Base-by-base conservation (phyloP, 208 protist genomes). In the Crithidia bombi region DNA sequence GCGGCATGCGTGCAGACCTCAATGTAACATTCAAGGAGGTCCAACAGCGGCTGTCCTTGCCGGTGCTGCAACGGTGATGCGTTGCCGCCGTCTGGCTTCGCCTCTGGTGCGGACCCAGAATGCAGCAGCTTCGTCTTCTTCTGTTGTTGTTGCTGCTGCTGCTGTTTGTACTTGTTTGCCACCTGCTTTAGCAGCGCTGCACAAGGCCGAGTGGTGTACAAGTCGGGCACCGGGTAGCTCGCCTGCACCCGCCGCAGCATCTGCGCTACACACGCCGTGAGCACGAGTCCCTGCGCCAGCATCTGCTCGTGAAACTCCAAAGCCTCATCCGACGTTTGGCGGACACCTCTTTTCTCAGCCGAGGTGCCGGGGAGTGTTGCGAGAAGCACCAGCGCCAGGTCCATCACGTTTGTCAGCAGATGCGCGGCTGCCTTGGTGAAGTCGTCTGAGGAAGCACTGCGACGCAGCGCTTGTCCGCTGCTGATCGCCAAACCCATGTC, bases 391-490 rank as follows among this genome's bases (percentile, higher is more conserved):
- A 80, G 51, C 5, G 65, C 30, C 4, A 80, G 54, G 47, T 72
- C 65, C 2, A 65, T 30, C 58, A 65, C 51, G 41, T 59, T 80
- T 25, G 56, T 64, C 3, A 80, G 77, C 5, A 89, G 73, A 56
- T 90, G 83, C 11, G 75, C 78, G n/a, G 76, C 41, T 5, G 87
- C 83, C 46, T 84, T 82, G 0, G 81, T 90, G 21, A 86, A 82
- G 23, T 65, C 57, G 5, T 75, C 68, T 5, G 70, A 74, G 9
- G 61, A 64, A n/a, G 73, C 74, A 63, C 65, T 75, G 69, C 54
- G 56, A 21, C 66, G 56, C 65, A 76, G 66, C 17, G 68, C 35
- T 46, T 70, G 59, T 44, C 79, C 41, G 32, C 54, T 51, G 21
- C 65, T 36, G 19, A 83, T 71, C 25, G 72, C 72, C 14, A 84